A percentile compares a stretch with the other conserved stretches of the same genome.
Conservation (phyloP, 2,329 filamentous ascomycete species). For the Pestalotiopsis sp. region DNA sequence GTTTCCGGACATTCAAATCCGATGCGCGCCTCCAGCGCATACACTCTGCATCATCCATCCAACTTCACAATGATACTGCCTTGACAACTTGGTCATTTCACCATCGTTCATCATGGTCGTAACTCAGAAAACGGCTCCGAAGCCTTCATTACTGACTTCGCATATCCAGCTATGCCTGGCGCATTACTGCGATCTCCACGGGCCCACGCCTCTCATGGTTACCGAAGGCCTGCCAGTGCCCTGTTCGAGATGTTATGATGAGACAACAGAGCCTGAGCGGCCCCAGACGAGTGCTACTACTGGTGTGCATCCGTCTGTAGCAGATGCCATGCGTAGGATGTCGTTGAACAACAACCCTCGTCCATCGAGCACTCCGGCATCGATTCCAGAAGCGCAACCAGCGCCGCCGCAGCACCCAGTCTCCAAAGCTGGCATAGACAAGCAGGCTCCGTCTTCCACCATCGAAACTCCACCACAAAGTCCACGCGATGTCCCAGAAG, state of each 20-base stretch:
- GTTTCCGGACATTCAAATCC: not conserved
- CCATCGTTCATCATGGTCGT: slow-evolving; percentile 15
- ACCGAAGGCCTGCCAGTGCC: slow-evolving; percentile 67
- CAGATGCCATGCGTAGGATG: slow-evolving; percentile 51
- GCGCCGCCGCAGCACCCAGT: slow-evolving; percentile 42
- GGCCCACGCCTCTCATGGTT: slow-evolving; percentile 71
- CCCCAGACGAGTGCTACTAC: slow-evolving; percentile 43
- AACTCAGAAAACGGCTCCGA: slow-evolving; percentile 19
- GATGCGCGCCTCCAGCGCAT: not conserved
- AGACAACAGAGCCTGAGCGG: slow-evolving; percentile 36
- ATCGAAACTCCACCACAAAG: slow-evolving; percentile 63
- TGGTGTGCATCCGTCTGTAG: slow-evolving; percentile 41
- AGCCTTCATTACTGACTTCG: slow-evolving; percentile 40
- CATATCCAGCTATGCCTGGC: slow-evolving; percentile 66
- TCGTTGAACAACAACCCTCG: slow-evolving; percentile 41
- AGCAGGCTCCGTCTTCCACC: slow-evolving; percentile 38
- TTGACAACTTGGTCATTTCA: not conserved
- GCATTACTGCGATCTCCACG: slow-evolving; percentile 72
- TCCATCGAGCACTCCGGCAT: slow-evolving; percentile 44
- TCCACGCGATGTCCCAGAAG: slow-evolving; percentile 45
- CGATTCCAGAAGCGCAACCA: slow-evolving; percentile 49
- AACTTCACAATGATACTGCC: not conserved
- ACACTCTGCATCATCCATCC: not conserved
- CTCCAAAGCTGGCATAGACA: slow-evolving; percentile 29
- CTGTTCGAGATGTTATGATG: slow-evolving; percentile 62